Conservation (phyloP, 176 grass and related monocot genomes). For the sorghum (Sorghum bicolor) region Sorghum_bicolor_NCBIv3 NC_012872.2:2660001-2660500, state of each 20-base stretch:
- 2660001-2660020: slow-evolving; percentile 11
- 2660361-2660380: slow-evolving; percentile 48
- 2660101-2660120: not conserved
- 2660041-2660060: not conserved
- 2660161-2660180: not conserved
- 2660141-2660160: not conserved
- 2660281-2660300: slow-evolving; percentile 41
- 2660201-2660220: not conserved
- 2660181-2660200: not conserved
- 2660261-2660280: slow-evolving; percentile 42
- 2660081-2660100: slow-evolving; percentile 17
- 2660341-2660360: slow-evolving; percentile 45
- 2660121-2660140: not conserved
- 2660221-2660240: too few species aligned
- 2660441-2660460: slow-evolving; percentile 51
- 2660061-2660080: too few species aligned
- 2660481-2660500: slow-evolving; percentile 41
- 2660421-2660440: slow-evolving; percentile 61
- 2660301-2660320: slow-evolving; percentile 56
- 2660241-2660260: slow-evolving; percentile 32
- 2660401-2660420: slow-evolving; percentile 74
- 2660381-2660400: slow-evolving; percentile 84
- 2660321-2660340: slow-evolving; percentile 58
- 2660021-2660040: not conserved
- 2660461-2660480: slow-evolving; percentile 26